These are phyloP conservation scores for Orobanche coerulescens DNA, from an alignment of 257 asterid genomes.

Conservation along the genomic window DNA sequence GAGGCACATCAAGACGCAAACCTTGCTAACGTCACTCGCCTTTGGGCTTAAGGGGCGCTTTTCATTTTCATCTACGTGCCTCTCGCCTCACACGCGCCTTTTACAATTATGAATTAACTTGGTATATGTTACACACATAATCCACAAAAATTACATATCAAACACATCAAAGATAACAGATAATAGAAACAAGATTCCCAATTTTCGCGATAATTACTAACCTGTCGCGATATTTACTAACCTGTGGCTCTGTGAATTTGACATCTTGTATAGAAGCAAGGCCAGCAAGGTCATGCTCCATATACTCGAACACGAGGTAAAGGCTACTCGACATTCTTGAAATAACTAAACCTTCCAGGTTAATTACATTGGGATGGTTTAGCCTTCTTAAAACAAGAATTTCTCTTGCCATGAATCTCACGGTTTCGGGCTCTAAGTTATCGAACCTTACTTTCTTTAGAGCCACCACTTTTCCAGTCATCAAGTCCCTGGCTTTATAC, in stretches of 20 bases:
- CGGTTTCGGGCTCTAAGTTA: conserved; percentile 81
- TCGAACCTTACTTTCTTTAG: conserved; percentile 89
- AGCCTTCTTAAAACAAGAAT: conserved; percentile 43
- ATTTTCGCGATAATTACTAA: too few species aligned
- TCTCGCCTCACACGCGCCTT: too few species aligned
- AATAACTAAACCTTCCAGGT: conserved; percentile 52
- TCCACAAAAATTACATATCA: too few species aligned
- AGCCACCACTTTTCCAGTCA: conserved; percentile 82
- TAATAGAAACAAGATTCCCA: neutral
- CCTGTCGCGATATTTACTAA: conserved; percentile 12
- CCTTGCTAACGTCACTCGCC: too few species aligned
- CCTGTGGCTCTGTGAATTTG: conserved; percentile 53
- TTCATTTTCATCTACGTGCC: too few species aligned
- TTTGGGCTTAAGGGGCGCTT: too few species aligned
- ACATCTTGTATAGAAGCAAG: conserved; percentile 35
- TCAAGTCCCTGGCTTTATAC: conserved; percentile 85
- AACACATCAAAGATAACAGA: conserved; percentile 11
- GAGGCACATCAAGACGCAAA: too few species aligned
- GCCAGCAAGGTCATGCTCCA: conserved; percentile 66
- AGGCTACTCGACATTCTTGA: conserved; percentile 52
- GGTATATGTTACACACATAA: too few species aligned
- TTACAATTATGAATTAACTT: too few species aligned
- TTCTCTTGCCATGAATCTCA: conserved; percentile 76
- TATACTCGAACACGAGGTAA: conserved; percentile 48
- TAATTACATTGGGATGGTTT: conserved; percentile 49